Percentiles rank a stretch among this genome's conserved stretches.
Conservation (phyloP, 495 filamentous ascomycete species). For the Aspergillus nanangensis region DNA sequence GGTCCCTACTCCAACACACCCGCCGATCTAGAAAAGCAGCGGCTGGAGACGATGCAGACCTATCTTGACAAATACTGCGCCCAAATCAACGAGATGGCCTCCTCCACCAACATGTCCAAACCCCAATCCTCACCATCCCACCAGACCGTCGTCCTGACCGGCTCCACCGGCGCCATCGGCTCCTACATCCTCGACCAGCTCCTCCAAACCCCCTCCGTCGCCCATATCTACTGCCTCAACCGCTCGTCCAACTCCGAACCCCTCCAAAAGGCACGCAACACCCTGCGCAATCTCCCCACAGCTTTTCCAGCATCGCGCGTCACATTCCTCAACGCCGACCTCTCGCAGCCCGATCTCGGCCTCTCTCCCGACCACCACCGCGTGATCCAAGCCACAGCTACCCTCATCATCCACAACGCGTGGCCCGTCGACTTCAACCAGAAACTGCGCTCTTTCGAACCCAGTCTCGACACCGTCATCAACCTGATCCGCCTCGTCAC, state of each 20-base stretch:
- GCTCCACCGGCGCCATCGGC: conserved; percentile 38
- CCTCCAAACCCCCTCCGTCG: conserved; percentile 11
- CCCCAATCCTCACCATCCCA: neutral
- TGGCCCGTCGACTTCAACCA: conserved; percentile 55
- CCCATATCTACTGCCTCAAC: conserved; percentile 31
- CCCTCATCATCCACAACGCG: conserved; percentile 55
- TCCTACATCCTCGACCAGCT: conserved; percentile 28
- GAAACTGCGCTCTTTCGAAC: conserved; percentile 45
- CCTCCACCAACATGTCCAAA: neutral
- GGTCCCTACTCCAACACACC: neutral
- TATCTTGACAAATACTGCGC: neutral
- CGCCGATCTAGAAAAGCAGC: neutral
- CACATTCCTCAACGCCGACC: conserved; percentile 43
- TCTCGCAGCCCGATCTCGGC: conserved; percentile 41
- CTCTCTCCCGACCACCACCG: conserved; percentile 25
- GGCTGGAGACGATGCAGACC: neutral
- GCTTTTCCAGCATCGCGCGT: conserved; percentile 3
- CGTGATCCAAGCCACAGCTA: conserved; percentile 35
- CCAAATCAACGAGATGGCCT: neutral
- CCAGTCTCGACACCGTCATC: conserved; percentile 46
- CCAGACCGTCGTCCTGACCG: conserved; percentile 29
- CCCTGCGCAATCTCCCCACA: conserved; percentile 4
- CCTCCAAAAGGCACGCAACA: conserved; percentile 3
- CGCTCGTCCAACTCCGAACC: conserved; percentile 28
- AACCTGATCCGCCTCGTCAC: conserved; percentile 44